Base-by-base conservation (phyloP, 441 rosid species). In the Isatis lusitanica region DNA sequence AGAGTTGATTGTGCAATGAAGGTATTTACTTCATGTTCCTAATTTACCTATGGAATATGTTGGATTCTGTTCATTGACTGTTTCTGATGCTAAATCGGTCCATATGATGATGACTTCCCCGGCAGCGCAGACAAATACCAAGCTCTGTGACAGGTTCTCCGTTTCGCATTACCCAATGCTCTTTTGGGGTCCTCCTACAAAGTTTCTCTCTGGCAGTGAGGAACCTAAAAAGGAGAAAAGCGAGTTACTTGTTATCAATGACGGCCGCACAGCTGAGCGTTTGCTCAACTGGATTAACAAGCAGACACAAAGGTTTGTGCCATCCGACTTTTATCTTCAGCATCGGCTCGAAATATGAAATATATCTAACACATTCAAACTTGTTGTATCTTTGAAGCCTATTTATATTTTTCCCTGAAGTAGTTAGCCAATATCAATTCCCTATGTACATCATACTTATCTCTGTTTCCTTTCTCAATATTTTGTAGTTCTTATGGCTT, bases 1-100 rank as follows among this genome's bases (percentile, higher is more conserved):
- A 89, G 98, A 79, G 96, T 95, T 75, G 99, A 95, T 80, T 95
- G 99, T 61, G 99, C 96, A 55, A 24, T 64, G 61, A 91, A 86
- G 97, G 99, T 92, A 82, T 64, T 77, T 76, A 15, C 28, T 43
- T 28, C 51, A 18, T 16, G 16, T n/a, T 64, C 60, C 24, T 30
- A 1, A 16, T 21, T 8, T 18, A 42, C 9, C 15, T 67, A 24
- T 30, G 44, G 21, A 5, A 7, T 7, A 4, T 31, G 18, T 38
- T 53, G 35, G 18, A 17, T 12, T 48, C 7, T 53, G 26, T 66
- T 52, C 28, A 66, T 83, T 71, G 48, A 63, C 79, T 31, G 7
- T 73, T 76, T 48, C 38, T 80, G 79, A 71, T 59, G 50, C 60
- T 68, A 35, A 24, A 28, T 28, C 16, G 44, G 79, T 71, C 53